These are phyloP conservation scores for Claviceps pazoutovae DNA, from an alignment of 2,329 filamentous ascomycete genomes.

Conservation along the genomic window DNA sequence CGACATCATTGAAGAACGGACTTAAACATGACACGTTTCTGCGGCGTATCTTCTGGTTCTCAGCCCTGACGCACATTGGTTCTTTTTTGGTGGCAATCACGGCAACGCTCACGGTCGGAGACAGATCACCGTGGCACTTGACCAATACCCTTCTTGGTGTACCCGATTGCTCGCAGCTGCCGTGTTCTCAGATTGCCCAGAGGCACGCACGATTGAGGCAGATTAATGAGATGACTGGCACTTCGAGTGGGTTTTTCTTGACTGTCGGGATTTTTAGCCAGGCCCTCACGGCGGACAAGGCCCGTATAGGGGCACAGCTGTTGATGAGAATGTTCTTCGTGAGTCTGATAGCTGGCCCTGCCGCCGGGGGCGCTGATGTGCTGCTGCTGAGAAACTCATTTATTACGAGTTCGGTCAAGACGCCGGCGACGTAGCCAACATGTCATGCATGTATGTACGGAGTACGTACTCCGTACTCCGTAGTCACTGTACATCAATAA, in stretches of 20 bases:
- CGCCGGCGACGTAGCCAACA: too few relatives aligned
- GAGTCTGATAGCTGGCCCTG: conserved; percentile 8
- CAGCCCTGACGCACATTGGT: conserved; percentile 4
- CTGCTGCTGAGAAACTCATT: conserved; percentile 2
- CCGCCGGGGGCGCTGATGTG: conserved; percentile 6
- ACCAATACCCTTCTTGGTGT: conserved; percentile 5
- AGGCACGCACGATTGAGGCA: conserved; percentile 6
- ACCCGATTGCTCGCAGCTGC: not conserved
- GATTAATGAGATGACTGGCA: conserved; percentile 9
- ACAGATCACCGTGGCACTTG: not conserved
- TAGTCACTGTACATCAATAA: too few relatives aligned
- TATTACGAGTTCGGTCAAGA: not conserved
- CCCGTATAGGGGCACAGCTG: not conserved
- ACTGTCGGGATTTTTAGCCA: conserved; percentile 1
- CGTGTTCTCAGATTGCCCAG: not conserved
- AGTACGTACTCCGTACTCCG: too few relatives aligned
- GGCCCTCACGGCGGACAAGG: not conserved
- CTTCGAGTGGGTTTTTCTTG: conserved; percentile 9
- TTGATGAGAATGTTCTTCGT: conserved; percentile 7
- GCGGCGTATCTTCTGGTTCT: conserved; percentile 1
- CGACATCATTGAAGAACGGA: too few relatives aligned
- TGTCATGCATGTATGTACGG: too few relatives aligned
- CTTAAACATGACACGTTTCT: not conserved
- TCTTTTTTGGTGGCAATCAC: conserved; percentile 6
- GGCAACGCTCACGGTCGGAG: not conserved